phyloP scores from a whole-genome alignment of 805 yeast species.

The Lipomyces oligophaga region DNA sequence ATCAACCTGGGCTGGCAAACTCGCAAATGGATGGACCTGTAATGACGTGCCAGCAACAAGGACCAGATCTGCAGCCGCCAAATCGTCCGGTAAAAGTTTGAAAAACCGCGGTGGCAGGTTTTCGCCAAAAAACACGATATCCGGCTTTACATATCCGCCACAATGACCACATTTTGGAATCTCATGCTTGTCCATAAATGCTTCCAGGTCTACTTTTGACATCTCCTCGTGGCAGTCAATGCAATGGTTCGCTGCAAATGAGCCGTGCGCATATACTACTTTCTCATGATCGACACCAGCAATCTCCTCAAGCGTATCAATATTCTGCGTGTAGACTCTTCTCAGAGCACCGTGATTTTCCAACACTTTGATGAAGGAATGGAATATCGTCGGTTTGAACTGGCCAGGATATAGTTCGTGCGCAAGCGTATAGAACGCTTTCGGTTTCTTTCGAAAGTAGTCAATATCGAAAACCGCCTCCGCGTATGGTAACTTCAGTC shows the following conservation, averaged over 20 bases:
- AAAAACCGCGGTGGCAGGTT: conserved; percentile 69
- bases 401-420: conserved; percentile 85
- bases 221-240: conserved; percentile 63
- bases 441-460: conserved; percentile 68
- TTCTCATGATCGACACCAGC: conserved; percentile 67
- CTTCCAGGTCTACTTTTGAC: conserved; percentile 35
- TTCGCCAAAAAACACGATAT: conserved; percentile 89
- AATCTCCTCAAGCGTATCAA: conserved; percentile 82
- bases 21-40: conserved; percentile 87
- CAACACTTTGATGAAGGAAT: conserved; percentile 61
- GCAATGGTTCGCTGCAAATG: conserved; percentile 82
- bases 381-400: conserved; percentile 79
- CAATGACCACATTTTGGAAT: conserved; percentile 57
- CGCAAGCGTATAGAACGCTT: conserved; percentile 80
- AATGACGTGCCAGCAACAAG: conserved; percentile 91
- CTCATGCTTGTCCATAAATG: conserved; percentile 29
- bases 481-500: conserved; percentile 77
- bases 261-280: conserved; percentile 91
- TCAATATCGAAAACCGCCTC: conserved; percentile 95
- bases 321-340: conserved; percentile 86
- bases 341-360: conserved; percentile 59
- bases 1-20: conserved; percentile 56
- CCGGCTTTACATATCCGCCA: conserved; percentile 79
- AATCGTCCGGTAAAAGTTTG: conserved; percentile 59
- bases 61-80: conserved; percentile 57